These are phyloP conservation scores for Pythium insidiosum DNA, from an alignment of 352 stramenopile species.

Conservation along the genomic window DNA sequence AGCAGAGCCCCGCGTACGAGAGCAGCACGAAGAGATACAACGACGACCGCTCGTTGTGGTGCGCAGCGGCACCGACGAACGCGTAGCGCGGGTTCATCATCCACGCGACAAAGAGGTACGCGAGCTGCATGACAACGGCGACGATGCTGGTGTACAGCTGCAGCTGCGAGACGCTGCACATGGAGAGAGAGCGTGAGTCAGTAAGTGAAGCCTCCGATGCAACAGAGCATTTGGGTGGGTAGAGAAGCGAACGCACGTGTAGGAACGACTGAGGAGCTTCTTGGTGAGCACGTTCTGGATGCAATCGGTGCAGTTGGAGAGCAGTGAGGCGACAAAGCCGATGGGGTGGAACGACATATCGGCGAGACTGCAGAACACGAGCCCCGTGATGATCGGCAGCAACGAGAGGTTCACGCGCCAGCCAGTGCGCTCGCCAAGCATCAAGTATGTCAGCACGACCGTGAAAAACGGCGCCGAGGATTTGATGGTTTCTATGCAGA, in stretches of 20 bases:
- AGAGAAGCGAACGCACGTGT: slow-evolving; percentile 39
- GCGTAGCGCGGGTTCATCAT: slow-evolving; percentile 22
- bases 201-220: no score
- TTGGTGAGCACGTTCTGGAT: slow-evolving; percentile 91
- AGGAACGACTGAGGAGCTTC: slow-evolving; percentile 71
- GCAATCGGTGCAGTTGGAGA: slow-evolving; percentile 89
- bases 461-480: slow-evolving; percentile 89
- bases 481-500: slow-evolving; percentile 84
- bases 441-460: slow-evolving; percentile 77
- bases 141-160: slow-evolving; percentile 89
- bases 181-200: background rate
- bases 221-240: no score
- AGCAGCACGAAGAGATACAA: slow-evolving; percentile 48
- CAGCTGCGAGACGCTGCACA: slow-evolving; percentile 63
- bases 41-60: slow-evolving; percentile 21
- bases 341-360: slow-evolving; percentile 84
- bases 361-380: slow-evolving; percentile 83
- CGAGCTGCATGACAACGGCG: slow-evolving; percentile 74
- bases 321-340: slow-evolving; percentile 83
- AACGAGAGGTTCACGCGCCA: slow-evolving; percentile 81
- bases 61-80: slow-evolving; percentile 10
- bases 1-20: slow-evolving; percentile 64
- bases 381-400: slow-evolving; percentile 76
- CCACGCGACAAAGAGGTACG: slow-evolving; percentile 73
- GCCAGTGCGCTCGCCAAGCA: slow-evolving; percentile 77